Conservation (phyloP, 140 eudicot genomes). For the Bidens hawaiensis region DNA sequence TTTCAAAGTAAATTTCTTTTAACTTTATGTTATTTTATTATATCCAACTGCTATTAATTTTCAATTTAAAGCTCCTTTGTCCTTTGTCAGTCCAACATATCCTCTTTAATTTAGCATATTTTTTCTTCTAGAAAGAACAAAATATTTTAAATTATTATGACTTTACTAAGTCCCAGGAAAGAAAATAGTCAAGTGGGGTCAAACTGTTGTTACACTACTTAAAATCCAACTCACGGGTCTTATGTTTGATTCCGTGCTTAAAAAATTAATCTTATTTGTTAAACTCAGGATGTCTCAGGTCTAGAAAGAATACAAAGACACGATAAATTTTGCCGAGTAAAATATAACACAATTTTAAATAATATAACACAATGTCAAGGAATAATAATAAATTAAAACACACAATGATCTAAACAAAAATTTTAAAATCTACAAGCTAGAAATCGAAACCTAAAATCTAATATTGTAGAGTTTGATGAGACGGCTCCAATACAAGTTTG, state of each 20-base stretch:
- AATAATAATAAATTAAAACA: too few species aligned
- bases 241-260: neutral
- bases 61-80: slow-evolving; percentile 11
- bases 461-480: too few species aligned
- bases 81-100: neutral
- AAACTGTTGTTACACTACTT: slow-evolving; percentile 17
- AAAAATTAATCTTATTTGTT: too few species aligned
- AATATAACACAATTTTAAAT: too few species aligned
- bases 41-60: slow-evolving; percentile 5
- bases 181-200: slow-evolving; percentile 10
- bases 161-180: neutral
- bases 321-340: too few species aligned
- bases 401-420: too few species aligned
- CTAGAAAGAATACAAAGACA: too few species aligned
- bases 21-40: neutral
- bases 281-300: too few species aligned
- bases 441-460: too few species aligned
- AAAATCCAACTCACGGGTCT: neutral
- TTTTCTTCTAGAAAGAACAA: neutral
- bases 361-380: too few species aligned
- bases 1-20: neutral
- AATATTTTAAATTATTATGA: slow-evolving; percentile 1
- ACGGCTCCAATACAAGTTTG: too few species aligned
- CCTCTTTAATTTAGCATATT: neutral
- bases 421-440: too few species aligned